Percentiles rank a stretch among this genome's conserved stretches.
phyloP scores from a whole-genome alignment of 208 protist species.

The Plasmodiophora brassicae region DNA sequence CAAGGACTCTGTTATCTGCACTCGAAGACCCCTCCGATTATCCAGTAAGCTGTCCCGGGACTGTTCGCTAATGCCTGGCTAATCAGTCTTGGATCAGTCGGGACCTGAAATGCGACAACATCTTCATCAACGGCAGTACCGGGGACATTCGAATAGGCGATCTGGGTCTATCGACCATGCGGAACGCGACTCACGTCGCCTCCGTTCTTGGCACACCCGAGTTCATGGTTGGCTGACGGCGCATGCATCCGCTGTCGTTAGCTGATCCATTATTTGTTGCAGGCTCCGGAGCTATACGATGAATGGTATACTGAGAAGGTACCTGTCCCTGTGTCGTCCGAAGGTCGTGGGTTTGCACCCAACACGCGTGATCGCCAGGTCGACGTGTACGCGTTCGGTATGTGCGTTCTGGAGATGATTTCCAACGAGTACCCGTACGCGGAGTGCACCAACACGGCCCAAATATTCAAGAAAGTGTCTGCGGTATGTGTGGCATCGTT shows the following conservation, averaged over 20 bases:
- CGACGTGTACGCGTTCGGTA: constrained; percentile 79
- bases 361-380: too few relatives aligned
- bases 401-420: constrained; percentile 78
- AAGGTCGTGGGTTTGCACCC: background rate
- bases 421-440: constrained; percentile 73
- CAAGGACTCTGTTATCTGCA: constrained; percentile 73
- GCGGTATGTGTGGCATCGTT: background rate
- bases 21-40: constrained; percentile 51
- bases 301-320: constrained; percentile 72
- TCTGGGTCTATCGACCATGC: constrained; percentile 65
- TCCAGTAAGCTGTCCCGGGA: background rate
- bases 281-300: constrained; percentile 73
- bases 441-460: constrained; percentile 69
- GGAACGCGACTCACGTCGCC: background rate
- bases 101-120: constrained; percentile 82
- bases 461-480: constrained; percentile 62
- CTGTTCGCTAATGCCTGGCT: background rate
- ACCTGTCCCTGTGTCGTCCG: background rate
- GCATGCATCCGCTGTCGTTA: background rate
- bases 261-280: background rate
- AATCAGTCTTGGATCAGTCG: constrained; percentile 71
- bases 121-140: constrained; percentile 73
- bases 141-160: constrained; percentile 74
- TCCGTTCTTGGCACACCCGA: constrained; percentile 68
- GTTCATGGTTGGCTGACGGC: constrained; percentile 66